These are phyloP conservation scores for Tetrahymena thermophila DNA, from an alignment of 73 alveolate genomes.

Conservation along the genomic window DNA sequence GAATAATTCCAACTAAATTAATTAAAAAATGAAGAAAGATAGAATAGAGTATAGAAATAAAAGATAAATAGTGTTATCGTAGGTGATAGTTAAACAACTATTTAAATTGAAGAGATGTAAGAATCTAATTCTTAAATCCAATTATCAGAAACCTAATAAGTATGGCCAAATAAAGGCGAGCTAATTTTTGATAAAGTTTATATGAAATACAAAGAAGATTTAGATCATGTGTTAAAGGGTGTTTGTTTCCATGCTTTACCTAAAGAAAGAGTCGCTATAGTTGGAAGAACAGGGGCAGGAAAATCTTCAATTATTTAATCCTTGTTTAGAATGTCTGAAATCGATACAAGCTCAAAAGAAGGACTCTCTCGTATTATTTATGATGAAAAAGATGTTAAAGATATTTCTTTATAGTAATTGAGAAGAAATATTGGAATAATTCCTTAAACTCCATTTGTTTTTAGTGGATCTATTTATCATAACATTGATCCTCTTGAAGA, in stretches of 20 bases:
- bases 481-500: constrained; percentile 79
- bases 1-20: neutral
- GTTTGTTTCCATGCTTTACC: constrained; percentile 59
- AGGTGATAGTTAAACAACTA: neutral
- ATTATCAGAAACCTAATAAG: no score
- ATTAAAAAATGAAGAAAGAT: neutral
- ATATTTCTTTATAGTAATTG: constrained; percentile 50
- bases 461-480: constrained; percentile 75
- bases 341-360: neutral
- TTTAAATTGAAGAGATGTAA: no score
- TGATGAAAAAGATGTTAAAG: constrained; percentile 56
- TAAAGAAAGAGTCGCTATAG: constrained; percentile 81
- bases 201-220: constrained; percentile 53
- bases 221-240: constrained; percentile 44
- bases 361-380: constrained; percentile 24
- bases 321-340: constrained; percentile 36
- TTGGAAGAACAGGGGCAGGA: constrained; percentile 98
- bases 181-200: constrained; percentile 23
- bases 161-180: neutral
- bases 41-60: neutral
- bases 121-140: no score
- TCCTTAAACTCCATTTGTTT: constrained; percentile 81
- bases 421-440: constrained; percentile 68
- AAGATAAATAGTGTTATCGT: neutral
- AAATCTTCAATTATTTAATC: constrained; percentile 81